Evolutionary conservation across 2,329 filamentous ascomycete genomes (phyloP), one percentile per base, ranked within the genome.

Genomic region (Xylaria sp.): DNA sequence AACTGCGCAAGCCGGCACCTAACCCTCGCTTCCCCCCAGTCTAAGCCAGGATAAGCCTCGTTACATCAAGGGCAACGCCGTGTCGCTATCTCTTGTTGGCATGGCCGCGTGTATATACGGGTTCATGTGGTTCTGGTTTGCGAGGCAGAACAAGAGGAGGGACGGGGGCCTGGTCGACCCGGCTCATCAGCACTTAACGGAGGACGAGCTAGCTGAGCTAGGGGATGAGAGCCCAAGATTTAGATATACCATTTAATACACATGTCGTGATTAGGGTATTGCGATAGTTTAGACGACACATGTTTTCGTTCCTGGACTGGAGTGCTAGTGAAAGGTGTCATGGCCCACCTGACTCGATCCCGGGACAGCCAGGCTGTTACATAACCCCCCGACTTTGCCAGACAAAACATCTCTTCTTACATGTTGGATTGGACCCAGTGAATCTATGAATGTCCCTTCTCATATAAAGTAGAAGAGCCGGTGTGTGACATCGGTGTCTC

Each of bases 61-160:
- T n/a, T 88, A 83, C 64, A 73, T 83, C 37, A 76, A 76, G 29
- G 86, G 86, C 4, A 85, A 89, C 63, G 84, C 83, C 1, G 76
- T 86, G 8, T 85, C 83, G 2, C 71, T 88, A 42, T 74, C 77
- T 21, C 74, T 88, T 70, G 82, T 86, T 0, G 81, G 73, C 2
- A 73, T 86, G 62, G 76, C 82, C 1, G 78, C 76, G 0, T 44
- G 77, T 22, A 70, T 85, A 4, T 87, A 82, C 62, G 76, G 69
- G 2, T 70, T 80, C 22, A 74, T 87, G 72, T 84, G 79, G 78
- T 71, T 76, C 56, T 82, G 76, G 71, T 83, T 80, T 60, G 62
- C 67, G 34, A 60, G 70, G 13, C 69, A 76, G 63, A 87, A 87
- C 55, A 72, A 69, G 59, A 69, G 64, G 52, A 73, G 79, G 1